These are phyloP conservation scores for Lentinula detonsa DNA, from an alignment of 768 basidiomycete genomes.

Conservation along the genomic window DNA sequence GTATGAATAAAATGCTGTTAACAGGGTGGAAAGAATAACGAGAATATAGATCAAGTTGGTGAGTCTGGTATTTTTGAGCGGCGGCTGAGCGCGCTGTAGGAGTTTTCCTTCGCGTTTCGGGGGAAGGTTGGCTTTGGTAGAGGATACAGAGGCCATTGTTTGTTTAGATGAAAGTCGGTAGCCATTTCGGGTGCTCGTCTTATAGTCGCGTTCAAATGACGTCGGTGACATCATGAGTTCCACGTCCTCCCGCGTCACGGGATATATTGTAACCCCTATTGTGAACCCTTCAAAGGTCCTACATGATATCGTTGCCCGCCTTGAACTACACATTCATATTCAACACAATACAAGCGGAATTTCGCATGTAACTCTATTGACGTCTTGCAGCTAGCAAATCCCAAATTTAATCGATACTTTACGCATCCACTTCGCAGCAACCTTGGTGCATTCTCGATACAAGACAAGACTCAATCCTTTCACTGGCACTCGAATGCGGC, in stretches of 20 bases:
- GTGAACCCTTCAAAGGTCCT: too few species aligned
- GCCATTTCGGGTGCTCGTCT: background rate
- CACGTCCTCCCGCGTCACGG: background rate
- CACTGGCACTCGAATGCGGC: too few species aligned
- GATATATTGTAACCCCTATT: background rate
- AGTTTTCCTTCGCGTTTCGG: conserved; percentile 5
- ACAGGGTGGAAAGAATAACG: conserved; percentile 17
- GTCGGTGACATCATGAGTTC: background rate
- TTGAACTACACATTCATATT: too few species aligned
- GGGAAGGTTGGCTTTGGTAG: background rate
- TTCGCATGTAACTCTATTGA: too few species aligned
- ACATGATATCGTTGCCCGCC: too few species aligned
- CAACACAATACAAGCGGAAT: too few species aligned
- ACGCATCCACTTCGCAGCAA: too few species aligned
- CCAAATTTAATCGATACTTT: too few species aligned
- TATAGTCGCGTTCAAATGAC: background rate
- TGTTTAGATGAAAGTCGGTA: background rate
- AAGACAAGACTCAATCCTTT: too few species aligned
- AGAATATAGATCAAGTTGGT: conserved; percentile 5
- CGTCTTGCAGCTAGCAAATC: too few species aligned
- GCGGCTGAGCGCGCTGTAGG: background rate
- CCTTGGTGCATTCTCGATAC: too few species aligned
- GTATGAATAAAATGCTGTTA: conserved; percentile 48
- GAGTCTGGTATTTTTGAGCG: background rate
- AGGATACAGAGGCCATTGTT: background rate